Conservation (phyloP, 2,329 filamentous ascomycete species). For the Ceratocystis smalleyi region DNA sequence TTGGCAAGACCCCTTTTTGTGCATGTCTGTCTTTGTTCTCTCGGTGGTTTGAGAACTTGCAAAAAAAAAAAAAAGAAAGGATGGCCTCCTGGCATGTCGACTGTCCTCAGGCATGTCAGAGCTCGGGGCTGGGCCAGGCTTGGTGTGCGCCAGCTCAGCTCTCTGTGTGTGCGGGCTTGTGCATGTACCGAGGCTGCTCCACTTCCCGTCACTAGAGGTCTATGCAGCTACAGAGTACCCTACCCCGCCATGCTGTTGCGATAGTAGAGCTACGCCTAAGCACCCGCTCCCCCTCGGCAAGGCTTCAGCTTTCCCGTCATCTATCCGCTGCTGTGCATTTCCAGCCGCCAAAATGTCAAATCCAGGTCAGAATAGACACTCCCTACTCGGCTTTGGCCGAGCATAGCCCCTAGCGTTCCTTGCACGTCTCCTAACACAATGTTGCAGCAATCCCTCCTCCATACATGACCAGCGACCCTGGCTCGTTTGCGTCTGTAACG, state of each 20-base stretch:
- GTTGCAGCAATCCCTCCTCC: slow-evolving; percentile 37
- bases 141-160: too few species aligned
- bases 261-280: background rate
- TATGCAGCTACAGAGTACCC: background rate
- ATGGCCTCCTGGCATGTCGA: background rate
- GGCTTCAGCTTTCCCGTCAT: background rate
- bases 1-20: background rate
- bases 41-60: background rate
- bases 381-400: background rate
- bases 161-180: background rate
- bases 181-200: background rate
- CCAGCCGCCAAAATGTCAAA: background rate
- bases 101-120: background rate
- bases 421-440: background rate
- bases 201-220: background rate
- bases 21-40: background rate
- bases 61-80: background rate
- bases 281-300: background rate
- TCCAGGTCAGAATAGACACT: background rate
- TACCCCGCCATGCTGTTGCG: background rate
- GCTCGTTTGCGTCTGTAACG: slow-evolving; percentile 74
- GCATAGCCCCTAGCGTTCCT: background rate
- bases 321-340: background rate
- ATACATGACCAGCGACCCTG: slow-evolving; percentile 65
- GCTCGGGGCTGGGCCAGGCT: background rate